Base-by-base conservation (phyloP, 1,284 basidiomycete genomes). In the Naganishia sp. region DNA sequence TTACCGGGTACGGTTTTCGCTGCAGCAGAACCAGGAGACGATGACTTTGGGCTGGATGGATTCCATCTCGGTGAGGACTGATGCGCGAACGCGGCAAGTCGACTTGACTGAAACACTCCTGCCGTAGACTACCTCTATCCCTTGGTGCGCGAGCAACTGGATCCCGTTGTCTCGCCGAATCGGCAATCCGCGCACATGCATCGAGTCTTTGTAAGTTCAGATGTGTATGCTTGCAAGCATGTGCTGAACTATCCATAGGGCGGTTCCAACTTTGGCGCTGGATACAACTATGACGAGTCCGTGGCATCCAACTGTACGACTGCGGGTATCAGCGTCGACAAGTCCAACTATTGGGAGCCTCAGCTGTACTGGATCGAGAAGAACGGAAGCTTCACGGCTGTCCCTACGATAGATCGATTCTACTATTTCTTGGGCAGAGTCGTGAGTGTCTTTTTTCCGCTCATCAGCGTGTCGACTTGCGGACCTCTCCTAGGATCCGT, bases 161-260 rank as follows among this genome's bases (percentile, higher is more conserved):
- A 70, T 55, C 67, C 67, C 4, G 57, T 70, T 39, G 32, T 70
- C 17, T 63, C 46, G 41, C 69, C 69, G 45, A 70, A 70, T 50
- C 35, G 31, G 7, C 63, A 67, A 28, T 43, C 57, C 9, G 2
- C 31, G 6, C 69, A 70, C 65, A 68, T 70, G 67, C 69, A 70
- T 42, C 50, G 53, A 11, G 58, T 70, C 46, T 47, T 63, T 21
- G 69, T 65, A 57, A 31, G 54, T 21, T 32, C 4, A 4, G 21
- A 45, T 32, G 23, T 41, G 13, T 42, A n/a, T 35, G 32, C 2
- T 13, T 17, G 6, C 15, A 43, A 11, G 51, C 47, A 39, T 42
- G 15, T 32, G 39, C 45, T 41, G 23, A 47, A 18, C 6, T 23
- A 28, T 7, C 15, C 6, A 28, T 35, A 65, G 64, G 39, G 61